Evolutionary conservation across 163 green algal genomes (phyloP), one percentile per base, ranked within the genome.

Genomic region (Chloromonas sp.): DNA sequence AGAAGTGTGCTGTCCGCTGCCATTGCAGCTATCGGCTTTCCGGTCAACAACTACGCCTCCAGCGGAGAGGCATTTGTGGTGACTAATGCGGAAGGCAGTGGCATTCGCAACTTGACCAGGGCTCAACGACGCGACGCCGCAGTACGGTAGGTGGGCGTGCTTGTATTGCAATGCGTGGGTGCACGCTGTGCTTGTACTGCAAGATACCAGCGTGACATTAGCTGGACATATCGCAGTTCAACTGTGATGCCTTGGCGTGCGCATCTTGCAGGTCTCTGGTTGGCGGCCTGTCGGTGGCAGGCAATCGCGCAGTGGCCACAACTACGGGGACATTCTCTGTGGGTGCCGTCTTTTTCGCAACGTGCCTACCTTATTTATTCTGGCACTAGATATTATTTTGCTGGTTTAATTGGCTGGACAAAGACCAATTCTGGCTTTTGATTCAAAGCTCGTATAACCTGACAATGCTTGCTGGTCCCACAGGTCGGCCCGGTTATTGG

Each of bases 251-350:
- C 8, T 59, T 80, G 8, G 5, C 14, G 2, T 2, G 8, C 14
- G 11, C 74, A 80, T 14, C 78, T 61, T 61, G 59, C 3, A 81
- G 82, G 70, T 60, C 78, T 36, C 66, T 88, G 60, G 58, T 13
- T 0, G 85, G 85, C 2, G 85, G 85, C 13, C 70, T 88, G 14
- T 58, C 85, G 2, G 81, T 58, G 57, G 58, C 85, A 84, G 85
- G 85, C 82, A 61, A 81, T 2, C 85, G 80, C 36, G 85, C 85
- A 60, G 85, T 88, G 1, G 59, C 59, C 78, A 76, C 70, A 0
- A 60, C 58, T 1, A 81, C 77, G 57, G 71, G 71, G 2, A 57
- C 11, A 11, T 79, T 79, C 13, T 79, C 13, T 3, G 71, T n/a
- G 13, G 14, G 71, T 11, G 11, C 66, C 5, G 8, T n/a, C 11